Base-by-base conservation (phyloP, 2,329 filamentous ascomycete species). In the Ophiostoma sp. region DNA sequence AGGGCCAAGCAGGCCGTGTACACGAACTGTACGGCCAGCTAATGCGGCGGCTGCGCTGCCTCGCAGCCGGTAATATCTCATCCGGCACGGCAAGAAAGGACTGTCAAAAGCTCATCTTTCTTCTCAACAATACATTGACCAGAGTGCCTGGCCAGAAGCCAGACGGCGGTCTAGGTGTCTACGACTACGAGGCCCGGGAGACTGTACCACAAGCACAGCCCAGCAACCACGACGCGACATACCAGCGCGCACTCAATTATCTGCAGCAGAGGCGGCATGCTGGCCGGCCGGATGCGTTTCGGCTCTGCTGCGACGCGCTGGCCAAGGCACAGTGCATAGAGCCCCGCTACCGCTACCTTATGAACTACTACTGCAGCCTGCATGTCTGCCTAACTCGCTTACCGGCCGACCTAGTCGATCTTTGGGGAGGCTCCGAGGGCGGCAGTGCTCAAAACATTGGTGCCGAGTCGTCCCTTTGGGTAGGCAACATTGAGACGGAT, bases 21-120 rank as follows among this genome's bases (percentile, higher is more conserved):
- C 67, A 73, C n/a, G 72, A 70, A n/a, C 57, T 69, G 0, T 74
- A 74, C 54, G 73, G 71, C 1, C 73, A 69, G 65, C 62, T 74
- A 64, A 67, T 74, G 72, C 73, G 73, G 27, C 67, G 70, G 2
- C 64, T 74, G 15, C 71, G 71, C 1, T 69, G 52, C 0, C 62
- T 73, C 66, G 69, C 71, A 1, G 67, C 67, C 7, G 31, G 35
- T 23, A 33, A 20, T 5, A 20, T 17, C 5, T 41, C 15, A 1
- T 13, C 67, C 27, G n/a, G 31, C 11, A 23, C 6, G 15, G 23
- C 36, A 27, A 13, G 57, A 33, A 39, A 8, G 20, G 17, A 11
- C 6, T 4, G 13, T 4, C 54, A 52, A 15, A 69, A 57, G 4
- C 72, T 74, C 3, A 31, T 74, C 1, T 27, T 74, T 20, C 71